phyloP scores from a whole-genome alignment of 2,329 filamentous ascomycete species.

The Phyllosticta citribraziliensis region DNA sequence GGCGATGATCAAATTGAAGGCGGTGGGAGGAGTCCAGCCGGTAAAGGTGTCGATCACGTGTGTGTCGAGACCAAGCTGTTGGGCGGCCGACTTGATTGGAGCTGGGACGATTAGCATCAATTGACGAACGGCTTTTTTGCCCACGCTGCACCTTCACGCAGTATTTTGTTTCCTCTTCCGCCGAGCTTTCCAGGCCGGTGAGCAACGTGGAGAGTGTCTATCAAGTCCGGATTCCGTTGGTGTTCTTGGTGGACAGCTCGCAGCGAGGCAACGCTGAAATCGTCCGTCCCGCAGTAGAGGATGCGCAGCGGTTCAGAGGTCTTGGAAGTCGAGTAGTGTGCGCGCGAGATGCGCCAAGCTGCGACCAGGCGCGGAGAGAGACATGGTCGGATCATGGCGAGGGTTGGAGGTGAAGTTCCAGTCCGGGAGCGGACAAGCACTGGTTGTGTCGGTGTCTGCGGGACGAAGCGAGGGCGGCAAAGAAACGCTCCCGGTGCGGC shows the following conservation, averaged over 20 bases:
- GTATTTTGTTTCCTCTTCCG: slow-evolving; percentile 61
- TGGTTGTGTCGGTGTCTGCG: not conserved
- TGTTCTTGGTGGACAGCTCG: slow-evolving; percentile 57
- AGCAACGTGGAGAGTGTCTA: slow-evolving; percentile 73
- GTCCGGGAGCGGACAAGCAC: not conserved
- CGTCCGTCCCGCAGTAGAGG: slow-evolving; percentile 89
- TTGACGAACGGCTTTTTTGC: not conserved
- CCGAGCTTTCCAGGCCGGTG: slow-evolving; percentile 68
- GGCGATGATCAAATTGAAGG: slow-evolving; percentile 71
- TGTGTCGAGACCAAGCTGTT: slow-evolving; percentile 53
- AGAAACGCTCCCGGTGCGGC: not conserved
- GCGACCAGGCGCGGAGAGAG: not conserved
- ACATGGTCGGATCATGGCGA: not conserved
- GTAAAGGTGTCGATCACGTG: slow-evolving; percentile 76
- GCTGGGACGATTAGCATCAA: slow-evolving; percentile 39
- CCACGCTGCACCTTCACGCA: slow-evolving; percentile 51
- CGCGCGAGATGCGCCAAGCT: not conserved
- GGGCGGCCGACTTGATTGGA: slow-evolving; percentile 56
- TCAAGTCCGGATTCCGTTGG: slow-evolving; percentile 17
- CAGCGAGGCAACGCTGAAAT: slow-evolving; percentile 75
- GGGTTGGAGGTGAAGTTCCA: not conserved
- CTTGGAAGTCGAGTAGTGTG: slow-evolving; percentile 13
- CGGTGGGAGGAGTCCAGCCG: slow-evolving; percentile 49
- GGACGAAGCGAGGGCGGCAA: not conserved
- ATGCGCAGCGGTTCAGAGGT: slow-evolving; percentile 55